phyloP scores from a whole-genome alignment of 441 rosid genomes.

The Macaranga tanarius region DNA sequence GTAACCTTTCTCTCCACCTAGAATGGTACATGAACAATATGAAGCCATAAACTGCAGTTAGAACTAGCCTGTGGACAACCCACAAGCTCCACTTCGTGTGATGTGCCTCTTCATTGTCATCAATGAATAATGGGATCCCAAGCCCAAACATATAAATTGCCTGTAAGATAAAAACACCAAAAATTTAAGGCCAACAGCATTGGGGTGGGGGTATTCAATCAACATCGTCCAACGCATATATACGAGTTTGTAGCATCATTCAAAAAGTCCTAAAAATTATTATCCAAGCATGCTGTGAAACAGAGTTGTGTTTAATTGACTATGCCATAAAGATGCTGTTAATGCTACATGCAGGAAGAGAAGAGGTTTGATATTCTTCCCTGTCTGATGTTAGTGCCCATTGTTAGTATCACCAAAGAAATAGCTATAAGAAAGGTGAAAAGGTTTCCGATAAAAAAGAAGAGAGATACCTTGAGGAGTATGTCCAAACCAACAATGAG shows the following conservation, averaged over 20 bases:
- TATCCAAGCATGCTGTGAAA: neutral
- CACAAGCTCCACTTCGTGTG: slow-evolving; percentile 76
- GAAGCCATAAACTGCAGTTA: slow-evolving; percentile 72
- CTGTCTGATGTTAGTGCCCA: neutral
- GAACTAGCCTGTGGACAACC: slow-evolving; percentile 75
- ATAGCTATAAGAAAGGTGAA: slow-evolving; percentile 1
- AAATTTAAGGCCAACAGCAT: slow-evolving; percentile 1
- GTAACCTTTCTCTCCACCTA: slow-evolving; percentile 78
- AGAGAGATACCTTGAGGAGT: slow-evolving; percentile 72
- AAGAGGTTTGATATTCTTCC: neutral
- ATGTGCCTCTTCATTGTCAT: slow-evolving; percentile 43
- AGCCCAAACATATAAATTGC: slow-evolving; percentile 68
- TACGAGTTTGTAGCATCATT: neutral
- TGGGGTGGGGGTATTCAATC: neutral
- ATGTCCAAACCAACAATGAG: slow-evolving; percentile 69
- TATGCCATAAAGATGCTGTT: neutral
- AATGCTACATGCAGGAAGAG: neutral
- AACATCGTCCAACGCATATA: neutral
- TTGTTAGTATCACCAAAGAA: slow-evolving; percentile 5
- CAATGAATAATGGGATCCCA: slow-evolving; percentile 78
- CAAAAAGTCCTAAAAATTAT: too few relatives aligned
- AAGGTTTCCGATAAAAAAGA: neutral
- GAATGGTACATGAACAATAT: slow-evolving; percentile 77
- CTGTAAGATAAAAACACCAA: slow-evolving; percentile 34
- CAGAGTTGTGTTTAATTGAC: neutral